Percentiles rank a stretch among this genome's conserved stretches.
Conservation (phyloP, 352 stramenopile species). For the Phytophthora foliorum region DNA sequence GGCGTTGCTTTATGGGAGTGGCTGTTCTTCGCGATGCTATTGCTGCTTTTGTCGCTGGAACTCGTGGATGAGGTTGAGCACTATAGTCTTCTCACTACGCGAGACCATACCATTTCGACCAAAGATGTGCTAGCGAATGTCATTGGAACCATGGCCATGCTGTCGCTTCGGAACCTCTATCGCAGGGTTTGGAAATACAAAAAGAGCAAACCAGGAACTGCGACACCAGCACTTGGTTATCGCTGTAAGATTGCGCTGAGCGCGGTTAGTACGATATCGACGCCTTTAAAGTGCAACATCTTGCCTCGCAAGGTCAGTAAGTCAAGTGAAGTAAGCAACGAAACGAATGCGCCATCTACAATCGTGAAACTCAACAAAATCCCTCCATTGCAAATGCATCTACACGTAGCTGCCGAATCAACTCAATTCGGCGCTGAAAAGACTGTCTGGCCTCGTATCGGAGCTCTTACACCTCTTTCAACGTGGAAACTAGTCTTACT, state of each 20-base stretch:
- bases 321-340: not conserved
- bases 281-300: not conserved
- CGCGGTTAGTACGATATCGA: too few species aligned
- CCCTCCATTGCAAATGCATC: conserved; percentile 11
- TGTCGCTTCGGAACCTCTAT: conserved; percentile 15
- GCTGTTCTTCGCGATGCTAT: conserved; percentile 12
- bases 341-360: not conserved
- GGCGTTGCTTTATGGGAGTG: conserved; percentile 1
- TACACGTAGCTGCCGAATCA: not conserved
- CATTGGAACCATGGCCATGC: conserved; percentile 16
- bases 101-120: conserved; percentile 4
- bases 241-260: conserved; percentile 9
- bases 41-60: conserved; percentile 9
- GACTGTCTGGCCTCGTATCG: conserved; percentile 26
- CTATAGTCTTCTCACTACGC: not conserved
- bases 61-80: conserved; percentile 9
- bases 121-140: conserved; percentile 23
- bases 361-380: not conserved
- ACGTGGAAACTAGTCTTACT: not conserved
- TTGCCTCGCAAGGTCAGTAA: not conserved
- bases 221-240: conserved; percentile 8
- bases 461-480: not conserved
- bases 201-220: not conserved
- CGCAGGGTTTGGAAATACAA: conserved; percentile 1
- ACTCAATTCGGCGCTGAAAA: conserved; percentile 3